A percentile compares a stretch with the other conserved stretches of the same genome.
Conservation (phyloP, 2,329 filamentous ascomycete species). For the Claviceps citrina region DNA sequence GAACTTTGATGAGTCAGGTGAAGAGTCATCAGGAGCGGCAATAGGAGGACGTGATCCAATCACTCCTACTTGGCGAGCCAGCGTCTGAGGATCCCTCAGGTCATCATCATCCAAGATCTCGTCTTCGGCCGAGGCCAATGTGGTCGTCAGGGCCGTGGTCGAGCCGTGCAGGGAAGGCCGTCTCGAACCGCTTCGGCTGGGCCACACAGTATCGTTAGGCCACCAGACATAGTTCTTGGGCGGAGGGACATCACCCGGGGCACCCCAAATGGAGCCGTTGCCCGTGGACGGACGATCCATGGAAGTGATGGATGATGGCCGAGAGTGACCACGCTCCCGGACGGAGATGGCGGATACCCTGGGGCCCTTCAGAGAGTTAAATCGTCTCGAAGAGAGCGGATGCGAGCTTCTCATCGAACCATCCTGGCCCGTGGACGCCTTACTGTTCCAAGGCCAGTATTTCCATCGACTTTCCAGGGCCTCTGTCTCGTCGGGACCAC, state of each 20-base stretch:
- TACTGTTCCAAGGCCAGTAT: slow-evolving; percentile 43
- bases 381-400: slow-evolving; percentile 25
- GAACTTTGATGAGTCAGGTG: slow-evolving; percentile 14
- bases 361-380: slow-evolving; percentile 36
- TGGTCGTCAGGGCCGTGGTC: slow-evolving; percentile 45
- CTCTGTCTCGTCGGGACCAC: slow-evolving; percentile 41
- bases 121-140: slow-evolving; percentile 47
- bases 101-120: slow-evolving; percentile 47
- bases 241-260: slow-evolving; percentile 28
- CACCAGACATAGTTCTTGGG: slow-evolving; percentile 52
- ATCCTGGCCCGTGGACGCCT: slow-evolving; percentile 35
- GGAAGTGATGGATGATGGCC: slow-evolving; percentile 54
- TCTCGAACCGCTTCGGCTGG: slow-evolving; percentile 55
- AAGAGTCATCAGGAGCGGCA: slow-evolving; percentile 3
- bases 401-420: slow-evolving; percentile 17
- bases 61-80: slow-evolving; percentile 45
- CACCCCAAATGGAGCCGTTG: slow-evolving; percentile 59
- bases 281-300: slow-evolving; percentile 64
- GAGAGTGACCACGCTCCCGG: slow-evolving; percentile 41
- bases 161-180: slow-evolving; percentile 70
- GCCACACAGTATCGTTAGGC: slow-evolving; percentile 34
- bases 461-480: slow-evolving; percentile 36
- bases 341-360: slow-evolving; percentile 35
- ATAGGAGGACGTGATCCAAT: slow-evolving; percentile 64
- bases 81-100: slow-evolving; percentile 33